Evolutionary conservation across 2,329 filamentous ascomycete genomes (phyloP).

Genomic region (Incumbomyces delicatus): DNA sequence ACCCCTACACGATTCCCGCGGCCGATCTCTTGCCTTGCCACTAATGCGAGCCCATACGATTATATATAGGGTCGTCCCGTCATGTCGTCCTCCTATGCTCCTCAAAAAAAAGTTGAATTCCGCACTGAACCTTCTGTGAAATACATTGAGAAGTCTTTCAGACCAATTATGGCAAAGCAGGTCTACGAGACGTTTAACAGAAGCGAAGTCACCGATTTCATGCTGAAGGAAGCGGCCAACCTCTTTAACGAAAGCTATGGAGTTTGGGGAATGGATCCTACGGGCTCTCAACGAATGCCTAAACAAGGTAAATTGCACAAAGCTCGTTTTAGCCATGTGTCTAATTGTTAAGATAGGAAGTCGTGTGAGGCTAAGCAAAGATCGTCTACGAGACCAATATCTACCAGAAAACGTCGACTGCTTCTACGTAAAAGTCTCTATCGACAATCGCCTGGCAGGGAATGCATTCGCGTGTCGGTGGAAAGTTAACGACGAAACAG

Average conservation of each 20-base stretch:
- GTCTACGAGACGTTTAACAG: constrained; percentile 20
- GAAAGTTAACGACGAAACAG: constrained; percentile 22
- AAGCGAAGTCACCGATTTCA: constrained; percentile 26
- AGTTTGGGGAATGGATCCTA: constrained; percentile 21
- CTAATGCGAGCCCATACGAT: too few relatives aligned
- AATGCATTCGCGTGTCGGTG: constrained; percentile 30
- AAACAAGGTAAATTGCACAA: neutral
- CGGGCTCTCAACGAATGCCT: constrained; percentile 1
- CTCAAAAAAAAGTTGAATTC: too few relatives aligned
- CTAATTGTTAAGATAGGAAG: constrained; percentile 16
- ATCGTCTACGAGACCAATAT: constrained; percentile 26
- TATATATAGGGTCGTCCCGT: too few relatives aligned
- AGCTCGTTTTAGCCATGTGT: neutral
- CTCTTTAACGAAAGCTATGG: constrained; percentile 30
- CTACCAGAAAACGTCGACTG: constrained; percentile 22
- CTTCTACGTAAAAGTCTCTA: constrained; percentile 27
- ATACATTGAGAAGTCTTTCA: neutral
- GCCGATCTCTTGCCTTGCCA: too few relatives aligned
- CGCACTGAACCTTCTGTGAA: too few relatives aligned
- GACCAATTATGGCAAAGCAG: constrained; percentile 9
- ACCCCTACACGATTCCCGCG: too few relatives aligned
- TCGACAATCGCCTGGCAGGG: constrained; percentile 27
- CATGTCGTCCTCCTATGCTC: too few relatives aligned
- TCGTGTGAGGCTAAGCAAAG: constrained; percentile 16
- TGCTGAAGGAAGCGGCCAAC: constrained; percentile 28